Evolutionary conservation across 805 yeast genomes (phyloP).

Genomic region (Nakazawaea molendinolei): DNA sequence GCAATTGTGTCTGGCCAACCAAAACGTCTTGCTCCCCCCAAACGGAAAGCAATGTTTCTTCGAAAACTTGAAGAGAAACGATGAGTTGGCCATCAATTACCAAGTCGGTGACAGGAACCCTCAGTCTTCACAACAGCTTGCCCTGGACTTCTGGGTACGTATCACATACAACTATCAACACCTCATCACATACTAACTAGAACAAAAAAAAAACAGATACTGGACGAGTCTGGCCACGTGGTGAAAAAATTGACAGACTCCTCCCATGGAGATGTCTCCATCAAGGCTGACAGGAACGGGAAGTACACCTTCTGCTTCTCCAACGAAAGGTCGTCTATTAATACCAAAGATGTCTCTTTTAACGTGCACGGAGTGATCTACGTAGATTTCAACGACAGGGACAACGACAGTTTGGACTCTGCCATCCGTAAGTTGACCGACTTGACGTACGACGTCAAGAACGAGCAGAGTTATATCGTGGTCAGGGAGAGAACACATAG

Average conservation of each 20-base stretch:
- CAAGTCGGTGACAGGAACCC: constrained; percentile 92
- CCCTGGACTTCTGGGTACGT: constrained; percentile 58
- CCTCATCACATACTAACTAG: no score
- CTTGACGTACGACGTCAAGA: constrained; percentile 78
- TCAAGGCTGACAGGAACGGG: constrained; percentile 63
- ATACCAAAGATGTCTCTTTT: constrained; percentile 87
- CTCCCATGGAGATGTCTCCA: constrained; percentile 75
- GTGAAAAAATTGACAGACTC: constrained; percentile 44
- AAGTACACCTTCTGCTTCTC: constrained; percentile 86
- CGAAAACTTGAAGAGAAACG: constrained; percentile 76
- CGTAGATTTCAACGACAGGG: constrained; percentile 62
- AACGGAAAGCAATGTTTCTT: constrained; percentile 84
- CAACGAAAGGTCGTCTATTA: constrained; percentile 67
- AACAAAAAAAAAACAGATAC: no score
- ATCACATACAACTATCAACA: no score
- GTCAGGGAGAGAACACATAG: constrained; percentile 96
- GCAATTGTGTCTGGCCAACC: constrained; percentile 36
- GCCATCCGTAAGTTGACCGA: constrained; percentile 73
- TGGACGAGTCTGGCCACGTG: constrained; percentile 46
- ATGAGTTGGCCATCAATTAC: constrained; percentile 80
- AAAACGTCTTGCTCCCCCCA: constrained; percentile 77
- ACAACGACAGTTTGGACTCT: constrained; percentile 72
- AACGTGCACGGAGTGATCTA: constrained; percentile 91
- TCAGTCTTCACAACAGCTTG: constrained; percentile 56
- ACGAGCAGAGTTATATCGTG: constrained; percentile 88